Conservation (phyloP, 805 yeast genomes). For the Blastobotrys peoriensis region DNA sequence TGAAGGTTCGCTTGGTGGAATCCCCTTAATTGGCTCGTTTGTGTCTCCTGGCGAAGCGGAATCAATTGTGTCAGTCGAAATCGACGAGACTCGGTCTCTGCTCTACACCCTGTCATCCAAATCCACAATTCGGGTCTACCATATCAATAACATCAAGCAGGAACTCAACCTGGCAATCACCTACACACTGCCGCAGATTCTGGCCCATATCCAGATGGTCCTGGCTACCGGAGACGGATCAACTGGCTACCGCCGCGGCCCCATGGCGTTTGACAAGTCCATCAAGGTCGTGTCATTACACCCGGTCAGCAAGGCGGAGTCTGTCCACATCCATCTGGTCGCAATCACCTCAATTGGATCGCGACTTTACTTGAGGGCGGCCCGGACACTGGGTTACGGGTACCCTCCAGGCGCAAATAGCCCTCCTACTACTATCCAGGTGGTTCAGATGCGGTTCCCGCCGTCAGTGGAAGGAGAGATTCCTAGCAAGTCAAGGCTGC, state of each 20-base stretch:
- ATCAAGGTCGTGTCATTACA: constrained; percentile 48
- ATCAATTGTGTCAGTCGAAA: constrained; percentile 51
- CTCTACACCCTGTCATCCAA: constrained; percentile 77
- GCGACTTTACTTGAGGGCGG: constrained; percentile 60
- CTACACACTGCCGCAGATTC: constrained; percentile 25
- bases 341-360: constrained; percentile 83
- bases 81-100: constrained; percentile 73
- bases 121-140: constrained; percentile 76
- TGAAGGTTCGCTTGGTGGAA: background rate
- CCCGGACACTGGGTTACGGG: constrained; percentile 22
- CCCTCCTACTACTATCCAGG: constrained; percentile 35
- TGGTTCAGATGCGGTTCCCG: constrained; percentile 39
- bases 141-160: constrained; percentile 39
- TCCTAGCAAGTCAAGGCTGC: constrained; percentile 15
- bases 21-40: constrained; percentile 25
- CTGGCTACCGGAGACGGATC: constrained; percentile 9
- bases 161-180: constrained; percentile 32
- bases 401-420: constrained; percentile 7
- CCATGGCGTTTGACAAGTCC: constrained; percentile 24
- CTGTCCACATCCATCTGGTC: constrained; percentile 61
- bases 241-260: constrained; percentile 1
- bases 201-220: constrained; percentile 28
- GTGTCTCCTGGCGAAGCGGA: constrained; percentile 36
- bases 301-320: constrained; percentile 57
- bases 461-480: constrained; percentile 27